Base-by-base conservation (phyloP, 2,329 filamentous ascomycete genomes). In the Clathrospora elynae region DNA sequence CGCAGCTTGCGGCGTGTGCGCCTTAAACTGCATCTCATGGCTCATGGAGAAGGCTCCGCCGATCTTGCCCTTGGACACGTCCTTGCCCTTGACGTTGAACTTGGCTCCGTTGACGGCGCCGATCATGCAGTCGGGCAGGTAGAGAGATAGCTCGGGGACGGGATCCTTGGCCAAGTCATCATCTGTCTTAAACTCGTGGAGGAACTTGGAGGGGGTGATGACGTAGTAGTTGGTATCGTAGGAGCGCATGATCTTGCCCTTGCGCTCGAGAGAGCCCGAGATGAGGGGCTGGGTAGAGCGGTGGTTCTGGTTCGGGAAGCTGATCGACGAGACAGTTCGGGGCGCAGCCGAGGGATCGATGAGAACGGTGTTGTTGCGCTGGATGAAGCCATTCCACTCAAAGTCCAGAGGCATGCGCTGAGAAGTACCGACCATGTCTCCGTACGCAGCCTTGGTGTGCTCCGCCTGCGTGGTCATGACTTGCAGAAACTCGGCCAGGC, bases 171-270 rank as follows among this genome's bases (percentile, higher is more conserved):
- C 74, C 63, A 82, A 79, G 60, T 85, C 80, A 62, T 97, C 92
- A 66, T 88, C 87, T 63, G 95, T 90, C 74, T 95, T 95, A 79
- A 95, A 99, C 71, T 96, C 91, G 74, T 99, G 93, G 45, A 99
- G 75, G 73, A 86, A 99, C 63, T 88, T 90, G 43, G 88, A 82
- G 0, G 90, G 87, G 0, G 90, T 95, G 33, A 97, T 83, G 42
- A 93, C 92, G 66, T 96, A 99, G 78, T 95, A 96, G 42, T 82
- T 83, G 0, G 87, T 82, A 51, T 83, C 85, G 71, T 88, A 93
- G 72, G 86, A 79, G 61, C 90, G 82, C 72, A 95, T 85, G 70
- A 95, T 87, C 59, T 90, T 87, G 49, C 87, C 90, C 75, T 96
- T 97, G 65, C 90, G 86, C 76, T 96, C 90, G 34, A 99, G 80